Evolutionary conservation across 495 filamentous ascomycete genomes (phyloP), one percentile per base, ranked within the genome.

Genomic region (Neurospora sp.): DNA sequence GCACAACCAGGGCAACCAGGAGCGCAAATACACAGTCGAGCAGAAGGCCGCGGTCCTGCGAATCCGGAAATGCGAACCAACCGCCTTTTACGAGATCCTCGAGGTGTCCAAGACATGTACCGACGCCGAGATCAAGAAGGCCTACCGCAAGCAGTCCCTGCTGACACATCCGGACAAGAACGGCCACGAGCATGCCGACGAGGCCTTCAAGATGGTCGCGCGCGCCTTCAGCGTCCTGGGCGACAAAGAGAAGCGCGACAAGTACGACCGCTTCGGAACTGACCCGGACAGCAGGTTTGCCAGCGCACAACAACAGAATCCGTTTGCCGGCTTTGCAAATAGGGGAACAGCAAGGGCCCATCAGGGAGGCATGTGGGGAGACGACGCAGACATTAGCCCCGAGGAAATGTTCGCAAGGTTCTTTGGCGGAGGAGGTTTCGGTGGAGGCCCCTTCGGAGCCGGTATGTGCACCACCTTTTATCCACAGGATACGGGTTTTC

Each of bases 131-230:
- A 91, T 99, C 82, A 99, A 98, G 78, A 94, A 96, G 80, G 94
- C 96, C 15, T 99, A 99, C 84, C 89, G 92, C 78, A 98, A 97
- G 80, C 88, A 93, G 75, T 93, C 92, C 73, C 82, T 99, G 73
- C 86, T 92, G 75, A 94, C 96, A 76, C 96, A 99, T 83, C 96
- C 96, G 74, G 95, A 97, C 89, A 94, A 99, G 86, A 99, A 98
- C 85, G 94, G 93, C n/a, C 94, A 97, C 82, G 92, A 95, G 38
- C 91, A 94, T 40, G 94, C 96, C 71, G 96, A 97, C 82, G 96
- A 99, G 83, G 96, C 96, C 31, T 99, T 99, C 83, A 98, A 98
- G 83, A 95, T 97, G 92, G 93, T 99, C 4, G 91, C 93, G 71
- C 89, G 93, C 73, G 96, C 96, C 39, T 98, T 98, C 83, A 92